Percentiles rank a stretch among this genome's conserved stretches.
Evolutionary conservation across 2,329 filamentous ascomycete species (phyloP).

Genomic region (Fusarium succisae): DNA sequence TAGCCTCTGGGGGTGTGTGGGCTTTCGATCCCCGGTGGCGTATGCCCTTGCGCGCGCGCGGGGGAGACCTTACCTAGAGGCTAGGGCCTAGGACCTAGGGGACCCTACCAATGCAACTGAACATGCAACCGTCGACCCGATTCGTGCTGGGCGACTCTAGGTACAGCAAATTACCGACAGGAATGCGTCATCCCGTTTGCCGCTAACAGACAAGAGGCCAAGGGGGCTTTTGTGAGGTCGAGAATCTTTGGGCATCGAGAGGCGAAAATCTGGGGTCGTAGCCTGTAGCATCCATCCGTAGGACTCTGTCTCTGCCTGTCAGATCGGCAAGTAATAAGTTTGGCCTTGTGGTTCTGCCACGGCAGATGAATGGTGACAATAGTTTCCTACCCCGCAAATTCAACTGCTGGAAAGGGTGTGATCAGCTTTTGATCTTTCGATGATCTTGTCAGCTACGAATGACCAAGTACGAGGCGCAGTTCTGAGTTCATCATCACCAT

Average conservation of each 20-base stretch:
- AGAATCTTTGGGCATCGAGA: not conserved
- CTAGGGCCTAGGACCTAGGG: not conserved
- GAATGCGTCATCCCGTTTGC: slow-evolving; percentile 42
- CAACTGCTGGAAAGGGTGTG: not conserved
- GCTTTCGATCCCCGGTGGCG: slow-evolving; percentile 21
- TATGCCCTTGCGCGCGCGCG: not conserved
- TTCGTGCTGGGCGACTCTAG: slow-evolving; percentile 19
- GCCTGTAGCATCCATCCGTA: not conserved
- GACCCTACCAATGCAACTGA: slow-evolving; percentile 14
- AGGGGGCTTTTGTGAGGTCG: not conserved
- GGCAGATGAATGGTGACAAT: slow-evolving; percentile 9
- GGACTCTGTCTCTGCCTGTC: not conserved
- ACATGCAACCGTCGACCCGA: slow-evolving; percentile 25
- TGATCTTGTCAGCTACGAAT: slow-evolving; percentile 27
- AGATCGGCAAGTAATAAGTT: slow-evolving; percentile 9
- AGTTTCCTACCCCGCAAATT: slow-evolving; percentile 32
- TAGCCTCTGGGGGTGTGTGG: slow-evolving; percentile 26
- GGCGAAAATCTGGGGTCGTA: slow-evolving; percentile 24
- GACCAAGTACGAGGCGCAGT: slow-evolving; percentile 15
- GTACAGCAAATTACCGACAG: slow-evolving; percentile 41
- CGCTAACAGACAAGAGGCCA: slow-evolving; percentile 11
- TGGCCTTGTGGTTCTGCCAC: not conserved
- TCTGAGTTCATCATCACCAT: not conserved
- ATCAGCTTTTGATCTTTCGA: slow-evolving; percentile 13
- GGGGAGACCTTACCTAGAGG: not conserved